A percentile compares a stretch with the other conserved stretches of the same genome.
These are phyloP conservation scores for Blastobotrys indianensis DNA, from an alignment of 1,139 yeast genomes.

Conservation along the genomic window DNA sequence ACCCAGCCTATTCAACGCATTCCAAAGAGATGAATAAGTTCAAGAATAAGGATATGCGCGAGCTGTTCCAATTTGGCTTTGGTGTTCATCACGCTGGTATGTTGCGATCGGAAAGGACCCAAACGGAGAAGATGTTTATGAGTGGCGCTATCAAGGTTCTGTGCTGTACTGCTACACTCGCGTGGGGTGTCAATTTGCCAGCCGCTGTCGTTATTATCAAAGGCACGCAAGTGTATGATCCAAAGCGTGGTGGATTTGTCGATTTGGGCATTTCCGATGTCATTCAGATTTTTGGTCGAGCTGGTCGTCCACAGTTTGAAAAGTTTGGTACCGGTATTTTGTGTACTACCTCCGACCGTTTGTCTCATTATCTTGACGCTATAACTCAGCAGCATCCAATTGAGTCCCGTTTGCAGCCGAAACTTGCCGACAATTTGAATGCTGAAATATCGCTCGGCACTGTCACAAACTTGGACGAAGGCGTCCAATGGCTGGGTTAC, in stretches of 20 bases:
- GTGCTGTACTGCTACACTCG: constrained; percentile 95
- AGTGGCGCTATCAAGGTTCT: constrained; percentile 83
- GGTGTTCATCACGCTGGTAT: constrained; percentile 98
- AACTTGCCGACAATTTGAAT: constrained; percentile 83
- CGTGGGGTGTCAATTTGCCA: constrained; percentile 99
- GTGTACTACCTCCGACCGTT: constrained; percentile 72
- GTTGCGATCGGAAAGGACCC: constrained; percentile 83
- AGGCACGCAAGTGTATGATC: constrained; percentile 93
- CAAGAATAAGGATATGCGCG: constrained; percentile 73
- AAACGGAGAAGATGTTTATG: constrained; percentile 82
- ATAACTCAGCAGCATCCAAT: constrained; percentile 95
- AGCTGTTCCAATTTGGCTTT: constrained; percentile 74
- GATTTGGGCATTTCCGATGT: constrained; percentile 96
- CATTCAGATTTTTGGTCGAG: constrained; percentile 97
- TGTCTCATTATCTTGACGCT: constrained; percentile 81
- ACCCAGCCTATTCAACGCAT: constrained; percentile 43
- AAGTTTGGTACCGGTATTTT: constrained; percentile 87
- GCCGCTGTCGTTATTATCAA: constrained; percentile 96
- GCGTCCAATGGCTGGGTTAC: constrained; percentile 93
- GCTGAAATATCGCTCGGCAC: constrained; percentile 96
- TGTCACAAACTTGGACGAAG: constrained; percentile 91
- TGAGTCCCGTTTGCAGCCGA: constrained; percentile 73
- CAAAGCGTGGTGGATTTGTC: constrained; percentile 89
- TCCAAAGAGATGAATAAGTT: constrained; percentile 67
- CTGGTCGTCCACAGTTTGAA: constrained; percentile 98